Conservation (phyloP, 805 yeast genomes). For the Ogataea nakhonphanomensis region DNA sequence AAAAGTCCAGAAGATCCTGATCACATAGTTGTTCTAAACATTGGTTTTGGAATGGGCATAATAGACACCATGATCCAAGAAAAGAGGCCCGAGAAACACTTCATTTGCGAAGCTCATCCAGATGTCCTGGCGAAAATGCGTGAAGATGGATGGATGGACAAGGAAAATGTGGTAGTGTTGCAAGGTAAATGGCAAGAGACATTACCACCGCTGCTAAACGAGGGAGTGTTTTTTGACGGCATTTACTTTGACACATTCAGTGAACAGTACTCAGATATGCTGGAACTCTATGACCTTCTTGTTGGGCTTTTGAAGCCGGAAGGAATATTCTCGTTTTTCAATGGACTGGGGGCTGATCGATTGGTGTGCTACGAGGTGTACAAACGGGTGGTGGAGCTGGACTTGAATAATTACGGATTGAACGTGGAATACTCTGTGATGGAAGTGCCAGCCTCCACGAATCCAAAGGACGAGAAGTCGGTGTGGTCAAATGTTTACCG, state of each 20-base stretch:
- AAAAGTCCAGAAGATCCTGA: constrained; percentile 36
- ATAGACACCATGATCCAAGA: constrained; percentile 76
- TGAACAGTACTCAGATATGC: constrained; percentile 87
- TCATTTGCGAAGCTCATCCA: constrained; percentile 93
- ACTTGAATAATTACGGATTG: constrained; percentile 76
- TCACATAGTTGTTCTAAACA: constrained; percentile 60
- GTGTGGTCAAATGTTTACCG: constrained; percentile 63
- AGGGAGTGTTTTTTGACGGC: constrained; percentile 79
- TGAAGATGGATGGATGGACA: constrained; percentile 79
- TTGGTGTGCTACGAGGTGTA: constrained; percentile 79
- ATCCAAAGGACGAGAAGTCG: constrained; percentile 36
- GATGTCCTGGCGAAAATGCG: constrained; percentile 71
- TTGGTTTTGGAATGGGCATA: constrained; percentile 97
- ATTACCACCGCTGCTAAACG: constrained; percentile 57
- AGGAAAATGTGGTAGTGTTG: constrained; percentile 64
- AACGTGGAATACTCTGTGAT: constrained; percentile 52
- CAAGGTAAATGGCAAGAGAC: constrained; percentile 94
- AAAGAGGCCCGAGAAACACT: constrained; percentile 61
- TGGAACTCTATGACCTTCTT: constrained; percentile 73
- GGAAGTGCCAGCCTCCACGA: constrained; percentile 42
- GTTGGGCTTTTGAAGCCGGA: constrained; percentile 80
- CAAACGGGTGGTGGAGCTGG: constrained; percentile 74
- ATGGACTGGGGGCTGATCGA: constrained; percentile 84
- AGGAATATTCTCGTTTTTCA: constrained; percentile 87
- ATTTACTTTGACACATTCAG: constrained; percentile 92